phyloP scores from a whole-genome alignment of 1,284 basidiomycete species.

The Ceratobasidium sp. region DNA sequence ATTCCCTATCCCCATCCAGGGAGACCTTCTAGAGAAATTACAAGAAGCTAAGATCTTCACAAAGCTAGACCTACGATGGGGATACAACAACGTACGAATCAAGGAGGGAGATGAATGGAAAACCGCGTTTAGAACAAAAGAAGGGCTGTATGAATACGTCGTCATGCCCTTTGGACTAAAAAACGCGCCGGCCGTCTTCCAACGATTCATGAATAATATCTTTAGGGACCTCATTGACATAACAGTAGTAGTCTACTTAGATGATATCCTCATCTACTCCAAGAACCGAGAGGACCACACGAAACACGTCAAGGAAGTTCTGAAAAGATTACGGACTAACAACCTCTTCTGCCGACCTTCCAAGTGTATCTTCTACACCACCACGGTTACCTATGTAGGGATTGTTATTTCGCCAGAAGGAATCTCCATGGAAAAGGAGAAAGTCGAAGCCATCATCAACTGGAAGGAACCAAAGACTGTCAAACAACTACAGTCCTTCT shows the following conservation, averaged over 20 bases:
- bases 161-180: constrained; percentile 58
- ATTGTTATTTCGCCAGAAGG: constrained; percentile 52
- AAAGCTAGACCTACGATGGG: constrained; percentile 51
- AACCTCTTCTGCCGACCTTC: too few relatives aligned
- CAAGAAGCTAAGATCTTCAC: constrained; percentile 48
- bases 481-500: constrained; percentile 52
- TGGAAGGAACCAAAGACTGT: constrained; percentile 57
- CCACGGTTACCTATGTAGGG: constrained; percentile 16
- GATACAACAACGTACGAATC: constrained; percentile 52
- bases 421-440: constrained; percentile 57
- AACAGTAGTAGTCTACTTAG: constrained; percentile 42
- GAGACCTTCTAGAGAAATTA: constrained; percentile 50
- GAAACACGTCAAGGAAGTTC: constrained; percentile 52
- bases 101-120: constrained; percentile 51
- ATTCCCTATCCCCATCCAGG: constrained; percentile 47
- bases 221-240: constrained; percentile 50
- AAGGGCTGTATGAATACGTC: constrained; percentile 55
- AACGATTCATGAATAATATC: too few relatives aligned
- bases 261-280: constrained; percentile 41
- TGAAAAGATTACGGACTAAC: constrained; percentile 57
- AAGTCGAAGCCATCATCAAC: constrained; percentile 54
- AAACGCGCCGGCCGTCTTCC: constrained; percentile 56
- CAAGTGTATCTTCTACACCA: not conserved
- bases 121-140: constrained; percentile 54
- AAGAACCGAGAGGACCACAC: constrained; percentile 47